Evolutionary conservation across 1,284 basidiomycete species (phyloP).

Genomic region (Gymnopus androsaceus): DNA sequence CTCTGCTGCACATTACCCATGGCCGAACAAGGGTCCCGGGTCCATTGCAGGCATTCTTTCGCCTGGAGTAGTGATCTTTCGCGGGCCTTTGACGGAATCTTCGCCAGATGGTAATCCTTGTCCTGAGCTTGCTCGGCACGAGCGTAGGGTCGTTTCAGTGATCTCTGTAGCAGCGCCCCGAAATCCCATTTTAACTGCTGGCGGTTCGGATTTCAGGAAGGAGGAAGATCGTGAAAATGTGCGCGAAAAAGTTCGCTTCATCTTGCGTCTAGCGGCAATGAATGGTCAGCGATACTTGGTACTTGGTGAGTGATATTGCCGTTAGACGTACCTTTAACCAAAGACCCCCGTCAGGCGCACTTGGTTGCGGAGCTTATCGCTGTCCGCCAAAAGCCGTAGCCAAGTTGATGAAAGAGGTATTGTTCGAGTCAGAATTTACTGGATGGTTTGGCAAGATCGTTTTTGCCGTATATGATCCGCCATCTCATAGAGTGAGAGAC

Average conservation of each 20-base stretch:
- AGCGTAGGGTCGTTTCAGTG: conserved; percentile 41
- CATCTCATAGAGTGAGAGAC: no score
- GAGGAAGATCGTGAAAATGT: conserved; percentile 34
- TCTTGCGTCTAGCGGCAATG: conserved; percentile 44
- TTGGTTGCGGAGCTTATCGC: conserved; percentile 46
- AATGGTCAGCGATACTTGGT: conserved; percentile 39
- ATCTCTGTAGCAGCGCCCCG: conserved; percentile 48
- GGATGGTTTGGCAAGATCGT: no score
- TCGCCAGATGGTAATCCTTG: conserved; percentile 38
- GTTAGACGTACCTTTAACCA: neutral
- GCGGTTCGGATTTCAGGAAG: conserved; percentile 29
- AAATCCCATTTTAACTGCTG: conserved; percentile 30
- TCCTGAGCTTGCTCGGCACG: conserved; percentile 31
- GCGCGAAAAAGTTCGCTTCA: conserved; percentile 42
- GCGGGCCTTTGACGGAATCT: neutral
- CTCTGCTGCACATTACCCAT: conserved; percentile 40
- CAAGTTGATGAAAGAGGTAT: conserved; percentile 40
- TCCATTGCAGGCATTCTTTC: conserved; percentile 44
- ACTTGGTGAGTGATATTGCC: conserved; percentile 33
- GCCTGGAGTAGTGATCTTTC: conserved; percentile 45
- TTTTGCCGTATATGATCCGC: no score
- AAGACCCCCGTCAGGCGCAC: conserved; percentile 35
- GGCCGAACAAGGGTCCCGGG: conserved; percentile 44
- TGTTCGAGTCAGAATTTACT: conserved; percentile 45
- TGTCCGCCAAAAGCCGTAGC: conserved; percentile 45